Evolutionary conservation across 768 basidiomycete genomes (phyloP).

Genomic region (Amanita rimosa): DNA sequence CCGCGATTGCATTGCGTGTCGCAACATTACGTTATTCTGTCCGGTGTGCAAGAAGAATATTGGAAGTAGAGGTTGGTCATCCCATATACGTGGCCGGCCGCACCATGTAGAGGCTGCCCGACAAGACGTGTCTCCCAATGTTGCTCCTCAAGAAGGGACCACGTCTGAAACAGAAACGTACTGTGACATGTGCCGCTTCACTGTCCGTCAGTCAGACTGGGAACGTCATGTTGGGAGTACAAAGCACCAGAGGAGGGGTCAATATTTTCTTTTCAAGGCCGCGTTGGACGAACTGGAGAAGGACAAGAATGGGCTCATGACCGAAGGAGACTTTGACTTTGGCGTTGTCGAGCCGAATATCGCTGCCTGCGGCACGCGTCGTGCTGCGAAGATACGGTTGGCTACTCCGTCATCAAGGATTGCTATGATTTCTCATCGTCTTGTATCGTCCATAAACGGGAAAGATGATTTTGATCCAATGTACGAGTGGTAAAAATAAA

Average conservation of each 20-base stretch:
- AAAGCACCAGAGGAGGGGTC: conserved; percentile 25
- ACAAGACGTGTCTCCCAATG: background rate
- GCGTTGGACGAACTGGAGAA: conserved; percentile 40
- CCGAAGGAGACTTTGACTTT: conserved; percentile 37
- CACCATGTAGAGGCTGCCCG: background rate
- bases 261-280: conserved; percentile 26
- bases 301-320: conserved; percentile 39
- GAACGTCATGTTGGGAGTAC: conserved; percentile 16
- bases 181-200: conserved; percentile 19
- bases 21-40: conserved; percentile 4
- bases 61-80: background rate
- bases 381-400: conserved; percentile 10
- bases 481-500: background rate
- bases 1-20: conserved; percentile 1
- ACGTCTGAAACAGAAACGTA: conserved; percentile 1
- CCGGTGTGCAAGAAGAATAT: conserved; percentile 5
- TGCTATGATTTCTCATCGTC: conserved; percentile 1
- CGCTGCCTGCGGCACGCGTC: conserved; percentile 16
- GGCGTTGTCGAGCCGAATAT: conserved; percentile 30
- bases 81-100: conserved; percentile 1
- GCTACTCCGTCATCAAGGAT: conserved; percentile 13
- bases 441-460: conserved; percentile 1
- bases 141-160: conserved; percentile 11
- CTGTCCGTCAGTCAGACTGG: conserved; percentile 20
- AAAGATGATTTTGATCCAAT: background rate